Percentiles rank a stretch among this genome's conserved stretches.
These are phyloP conservation scores for Lasiodiplodia sp. DNA, from an alignment of 2,329 filamentous ascomycete species.

Conservation along the genomic window DNA sequence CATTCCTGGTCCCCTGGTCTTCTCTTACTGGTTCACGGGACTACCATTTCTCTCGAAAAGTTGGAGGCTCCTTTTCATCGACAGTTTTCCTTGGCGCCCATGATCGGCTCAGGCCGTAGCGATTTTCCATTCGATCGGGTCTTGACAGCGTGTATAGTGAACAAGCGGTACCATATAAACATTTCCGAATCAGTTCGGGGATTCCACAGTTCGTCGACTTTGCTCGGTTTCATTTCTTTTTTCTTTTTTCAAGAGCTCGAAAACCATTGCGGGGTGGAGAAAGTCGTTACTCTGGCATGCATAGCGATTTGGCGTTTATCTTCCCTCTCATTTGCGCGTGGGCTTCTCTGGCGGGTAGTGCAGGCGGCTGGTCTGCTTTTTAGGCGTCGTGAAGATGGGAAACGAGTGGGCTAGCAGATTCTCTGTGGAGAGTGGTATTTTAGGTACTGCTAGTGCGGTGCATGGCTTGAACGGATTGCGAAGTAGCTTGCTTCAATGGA, in stretches of 20 bases:
- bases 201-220: neutral
- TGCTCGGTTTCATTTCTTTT: no score
- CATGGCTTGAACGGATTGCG: neutral
- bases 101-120: neutral
- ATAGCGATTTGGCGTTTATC: slow-evolving; percentile 18
- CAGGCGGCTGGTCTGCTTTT: neutral
- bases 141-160: neutral
- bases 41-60: neutral
- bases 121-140: neutral
- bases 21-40: neutral
- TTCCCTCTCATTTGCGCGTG: neutral
- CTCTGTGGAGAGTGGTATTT: neutral
- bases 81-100: neutral
- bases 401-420: neutral
- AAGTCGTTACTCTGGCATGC: neutral
- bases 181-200: neutral
- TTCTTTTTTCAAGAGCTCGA: neutral
- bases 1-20: neutral
- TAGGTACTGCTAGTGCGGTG: neutral
- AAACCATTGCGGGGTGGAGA: neutral
- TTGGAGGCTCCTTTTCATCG: neutral
- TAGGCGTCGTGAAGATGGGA: neutral
- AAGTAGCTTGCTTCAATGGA: neutral
- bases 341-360: neutral
- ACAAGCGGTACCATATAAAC: slow-evolving; percentile 4